These are phyloP conservation scores for Solanum hybrid DNA, from an alignment of 305 asterid genomes.

Conservation along the genomic window DNA sequence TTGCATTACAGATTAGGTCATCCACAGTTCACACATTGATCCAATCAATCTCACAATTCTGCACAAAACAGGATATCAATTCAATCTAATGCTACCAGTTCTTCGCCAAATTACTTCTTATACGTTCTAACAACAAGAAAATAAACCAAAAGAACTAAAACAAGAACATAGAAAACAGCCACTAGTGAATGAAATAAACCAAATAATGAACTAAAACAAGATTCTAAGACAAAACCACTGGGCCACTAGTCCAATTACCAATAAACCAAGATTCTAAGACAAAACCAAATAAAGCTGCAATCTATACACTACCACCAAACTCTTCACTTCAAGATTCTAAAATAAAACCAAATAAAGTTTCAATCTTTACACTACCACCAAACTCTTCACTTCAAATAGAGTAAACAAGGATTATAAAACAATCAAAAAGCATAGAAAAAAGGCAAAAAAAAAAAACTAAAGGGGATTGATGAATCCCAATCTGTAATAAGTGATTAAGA, in stretches of 20 bases:
- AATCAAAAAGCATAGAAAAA: neutral
- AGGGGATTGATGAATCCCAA: neutral
- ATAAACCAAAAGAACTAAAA: neutral
- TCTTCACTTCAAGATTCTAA: neutral
- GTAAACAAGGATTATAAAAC: neutral
- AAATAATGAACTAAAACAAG: neutral
- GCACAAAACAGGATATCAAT: neutral
- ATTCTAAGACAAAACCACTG: neutral
- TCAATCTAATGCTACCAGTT: neutral
- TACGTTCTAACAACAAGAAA: neutral
- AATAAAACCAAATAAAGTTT: neutral
- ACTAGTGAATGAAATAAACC: neutral
- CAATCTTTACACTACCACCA: neutral
- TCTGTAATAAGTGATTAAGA: neutral
- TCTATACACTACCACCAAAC: neutral
- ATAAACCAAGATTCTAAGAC: neutral
- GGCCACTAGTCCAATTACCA: neutral
- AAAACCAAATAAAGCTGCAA: neutral
- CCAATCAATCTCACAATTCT: neutral
- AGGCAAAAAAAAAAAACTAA: neutral
- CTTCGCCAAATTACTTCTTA: neutral
- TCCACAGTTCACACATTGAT: conserved; percentile 22
- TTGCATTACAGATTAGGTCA: conserved; percentile 55
- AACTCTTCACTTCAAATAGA: neutral
- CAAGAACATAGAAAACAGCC: neutral